Percentiles rank a stretch among this genome's conserved stretches.
These are phyloP conservation scores for Leccinum fallax DNA, from an alignment of 1,284 basidiomycete genomes.

Conservation along the genomic window DNA sequence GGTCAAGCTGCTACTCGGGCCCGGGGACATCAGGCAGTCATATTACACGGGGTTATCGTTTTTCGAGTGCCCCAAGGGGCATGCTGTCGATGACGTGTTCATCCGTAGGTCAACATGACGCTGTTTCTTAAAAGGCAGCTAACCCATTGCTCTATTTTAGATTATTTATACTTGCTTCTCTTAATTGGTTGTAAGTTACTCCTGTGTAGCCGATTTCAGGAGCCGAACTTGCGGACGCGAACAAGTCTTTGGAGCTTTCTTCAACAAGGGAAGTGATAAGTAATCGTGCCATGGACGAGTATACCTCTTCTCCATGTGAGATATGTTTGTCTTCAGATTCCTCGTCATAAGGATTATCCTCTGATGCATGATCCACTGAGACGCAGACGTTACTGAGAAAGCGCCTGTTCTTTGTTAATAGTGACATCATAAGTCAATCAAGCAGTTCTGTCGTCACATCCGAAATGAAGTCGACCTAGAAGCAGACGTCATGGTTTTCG, in stretches of 20 bases:
- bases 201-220: neutral
- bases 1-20: neutral
- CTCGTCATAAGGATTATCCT: slow-evolving; percentile 34
- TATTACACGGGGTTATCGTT: slow-evolving; percentile 50
- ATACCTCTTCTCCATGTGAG: neutral
- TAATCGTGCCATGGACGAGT: neutral
- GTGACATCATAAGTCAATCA: slow-evolving; percentile 54
- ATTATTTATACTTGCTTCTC: neutral
- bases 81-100: neutral
- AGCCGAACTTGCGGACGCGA: slow-evolving; percentile 5
- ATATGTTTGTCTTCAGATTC: neutral
- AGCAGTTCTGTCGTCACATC: slow-evolving; percentile 48
- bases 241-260: neutral
- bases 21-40: neutral
- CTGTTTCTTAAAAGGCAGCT: slow-evolving; percentile 42
- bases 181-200: neutral
- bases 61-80: neutral
- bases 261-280: neutral
- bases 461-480: slow-evolving; percentile 47
- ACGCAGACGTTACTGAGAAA: too few relatives aligned
- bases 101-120: slow-evolving; percentile 36
- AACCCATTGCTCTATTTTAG: slow-evolving; percentile 28
- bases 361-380: neutral
- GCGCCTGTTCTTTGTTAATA: slow-evolving; percentile 34
- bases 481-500: slow-evolving; percentile 54